Evolutionary conservation across 305 asterid species (phyloP).

Genomic region (Fraxinus sp.): DNA sequence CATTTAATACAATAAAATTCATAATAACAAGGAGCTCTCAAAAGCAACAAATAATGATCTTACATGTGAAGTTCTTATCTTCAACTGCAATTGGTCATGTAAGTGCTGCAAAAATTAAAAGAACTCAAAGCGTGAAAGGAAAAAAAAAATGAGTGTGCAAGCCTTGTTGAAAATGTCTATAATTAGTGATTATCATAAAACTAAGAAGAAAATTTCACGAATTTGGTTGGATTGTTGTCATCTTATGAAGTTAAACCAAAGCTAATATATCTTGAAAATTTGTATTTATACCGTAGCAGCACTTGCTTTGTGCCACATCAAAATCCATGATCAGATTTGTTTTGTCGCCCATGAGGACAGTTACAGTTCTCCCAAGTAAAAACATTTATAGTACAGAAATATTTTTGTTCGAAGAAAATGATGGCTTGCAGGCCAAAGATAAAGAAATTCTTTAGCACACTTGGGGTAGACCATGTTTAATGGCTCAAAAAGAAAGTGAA

Average conservation of each 20-base stretch:
- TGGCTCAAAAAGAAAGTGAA: background rate
- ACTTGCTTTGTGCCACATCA: background rate
- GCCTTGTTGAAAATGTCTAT: constrained; percentile 12
- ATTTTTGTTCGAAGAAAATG: background rate
- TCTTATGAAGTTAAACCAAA: constrained; percentile 7
- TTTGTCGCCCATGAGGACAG: background rate
- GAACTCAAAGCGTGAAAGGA: constrained; percentile 17
- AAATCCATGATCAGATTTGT: constrained; percentile 11
- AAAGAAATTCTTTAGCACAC: background rate
- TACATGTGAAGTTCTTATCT: constrained; percentile 85
- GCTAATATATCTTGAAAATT: constrained; percentile 8
- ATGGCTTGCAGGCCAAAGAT: background rate
- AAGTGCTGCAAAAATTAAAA: constrained; percentile 58
- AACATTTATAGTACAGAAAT: background rate
- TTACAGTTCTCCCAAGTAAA: background rate
- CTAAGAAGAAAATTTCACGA: background rate
- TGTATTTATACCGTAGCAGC: background rate
- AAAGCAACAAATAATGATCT: constrained; percentile 32
- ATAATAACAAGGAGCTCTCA: constrained; percentile 15
- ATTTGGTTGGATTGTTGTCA: background rate
- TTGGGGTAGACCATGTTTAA: constrained; percentile 2
- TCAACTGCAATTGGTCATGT: constrained; percentile 84
- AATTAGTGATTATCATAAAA: background rate
- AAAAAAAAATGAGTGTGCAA: constrained; percentile 17
- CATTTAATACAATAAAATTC: background rate